Evolutionary conservation across 2,329 filamentous ascomycete species (phyloP), one percentile per base, ranked within the genome.

Genomic region (Sordariomycetes sp.): DNA sequence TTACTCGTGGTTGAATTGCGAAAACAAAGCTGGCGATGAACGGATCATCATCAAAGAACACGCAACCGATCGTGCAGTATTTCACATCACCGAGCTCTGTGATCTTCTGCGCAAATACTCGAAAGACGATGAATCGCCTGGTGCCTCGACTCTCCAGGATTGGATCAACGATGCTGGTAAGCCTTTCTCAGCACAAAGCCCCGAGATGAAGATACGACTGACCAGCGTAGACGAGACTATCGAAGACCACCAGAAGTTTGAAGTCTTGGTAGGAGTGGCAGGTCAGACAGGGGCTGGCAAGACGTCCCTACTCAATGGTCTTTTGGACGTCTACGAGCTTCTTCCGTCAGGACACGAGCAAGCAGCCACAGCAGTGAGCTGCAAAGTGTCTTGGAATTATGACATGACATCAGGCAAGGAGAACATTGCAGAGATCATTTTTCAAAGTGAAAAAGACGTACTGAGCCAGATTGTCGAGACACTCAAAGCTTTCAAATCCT

Each of bases 291-390:
- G 23, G 10, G 23, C 14, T 25, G 23, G 23, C 23, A 25, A 25
- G 14, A 37, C 32, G 3, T 34, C 32, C 12, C n/a, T 38, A 10
- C 32, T 34, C 24, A 38, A 38, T 26, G 32, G 27, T 19, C 17
- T 29, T 14, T n/a, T 35, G 3, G 36, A 32, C 8, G 14, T 20
- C 10, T 21, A 35, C 4, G 51, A 54, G 12, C 36, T 59, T 1
- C 37, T 58, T 0, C 53, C 55, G 2, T 51, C 51, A 0, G 48
- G 44, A 7, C 53, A 53, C n/a, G 42, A 51, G 6, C 36, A 37
- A 5, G 53, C 53, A 0, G 40, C 49, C 0, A 58, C 54, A 0
- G 50, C 54, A 0, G 48, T 50, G 0, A 30, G 39, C 1, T 52
- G 45, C 4, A 45, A 43, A 5, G 40, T 53, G 0, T 41, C 43